A percentile compares a stretch with the other conserved stretches of the same genome.
These are phyloP conservation scores for Tuber brumale DNA, from an alignment of 495 filamentous ascomycete genomes.

Conservation along the genomic window DNA sequence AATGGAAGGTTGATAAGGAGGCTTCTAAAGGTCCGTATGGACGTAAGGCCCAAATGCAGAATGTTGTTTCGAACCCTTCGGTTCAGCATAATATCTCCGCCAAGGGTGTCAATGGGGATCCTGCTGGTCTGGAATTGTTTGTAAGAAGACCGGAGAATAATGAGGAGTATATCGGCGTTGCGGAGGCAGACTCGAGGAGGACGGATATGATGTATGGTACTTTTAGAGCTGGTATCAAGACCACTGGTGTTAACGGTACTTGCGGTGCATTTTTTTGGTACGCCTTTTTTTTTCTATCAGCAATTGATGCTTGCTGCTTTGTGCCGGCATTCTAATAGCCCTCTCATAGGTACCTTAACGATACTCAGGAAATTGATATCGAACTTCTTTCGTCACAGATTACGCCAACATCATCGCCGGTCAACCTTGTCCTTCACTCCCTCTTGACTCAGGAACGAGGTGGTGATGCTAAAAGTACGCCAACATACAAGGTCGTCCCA, in stretches of 20 bases:
- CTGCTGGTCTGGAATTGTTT: slow-evolving; percentile 55
- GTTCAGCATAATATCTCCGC: slow-evolving; percentile 44
- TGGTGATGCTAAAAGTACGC: slow-evolving; percentile 53
- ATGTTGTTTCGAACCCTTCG: slow-evolving; percentile 53
- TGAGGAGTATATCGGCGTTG: slow-evolving; percentile 52
- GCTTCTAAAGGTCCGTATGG: slow-evolving; percentile 58
- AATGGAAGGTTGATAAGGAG: slow-evolving; percentile 54
- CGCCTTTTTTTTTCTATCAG: slow-evolving; percentile 25
- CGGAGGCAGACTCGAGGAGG: slow-evolving; percentile 55
- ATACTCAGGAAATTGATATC: slow-evolving; percentile 74
- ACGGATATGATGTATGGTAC: slow-evolving; percentile 59
- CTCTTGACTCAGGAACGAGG: slow-evolving; percentile 50
- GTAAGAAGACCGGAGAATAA: slow-evolving; percentile 47
- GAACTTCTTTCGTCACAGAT: slow-evolving; percentile 63
- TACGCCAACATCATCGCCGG: slow-evolving; percentile 49
- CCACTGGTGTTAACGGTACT: slow-evolving; percentile 55
- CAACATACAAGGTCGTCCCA: slow-evolving; percentile 50
- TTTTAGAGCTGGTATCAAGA: slow-evolving; percentile 60
- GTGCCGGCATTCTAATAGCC: slow-evolving; percentile 16
- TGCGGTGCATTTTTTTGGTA: slow-evolving; percentile 76
- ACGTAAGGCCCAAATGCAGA: slow-evolving; percentile 52
- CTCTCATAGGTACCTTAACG: slow-evolving; percentile 53
- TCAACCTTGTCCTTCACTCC: slow-evolving; percentile 69
- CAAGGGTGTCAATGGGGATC: slow-evolving; percentile 46
- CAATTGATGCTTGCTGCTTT: background rate